A percentile compares a stretch with the other conserved stretches of the same genome.
Conservation (phyloP, 345 rosid genomes). For the Brassica incana region DNA sequence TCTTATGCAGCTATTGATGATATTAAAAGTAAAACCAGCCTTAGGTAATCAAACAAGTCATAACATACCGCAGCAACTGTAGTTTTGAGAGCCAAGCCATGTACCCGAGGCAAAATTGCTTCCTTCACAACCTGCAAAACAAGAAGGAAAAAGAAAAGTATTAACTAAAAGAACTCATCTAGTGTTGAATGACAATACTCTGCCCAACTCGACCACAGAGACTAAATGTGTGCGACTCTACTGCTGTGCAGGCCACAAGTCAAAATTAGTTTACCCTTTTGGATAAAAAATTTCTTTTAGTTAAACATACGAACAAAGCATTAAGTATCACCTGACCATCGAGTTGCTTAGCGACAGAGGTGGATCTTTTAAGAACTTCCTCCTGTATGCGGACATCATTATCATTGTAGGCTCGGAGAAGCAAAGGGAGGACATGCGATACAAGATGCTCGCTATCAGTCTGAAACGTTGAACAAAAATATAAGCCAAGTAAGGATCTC, state of each 20-base stretch:
- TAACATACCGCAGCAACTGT: conserved; percentile 93
- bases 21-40: no score
- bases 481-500: no score
- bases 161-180: no score
- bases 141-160: no score
- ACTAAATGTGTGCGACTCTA: no score
- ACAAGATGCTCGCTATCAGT: conserved; percentile 66
- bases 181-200: no score
- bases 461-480: conserved; percentile 48
- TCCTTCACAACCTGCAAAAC: conserved; percentile 95
- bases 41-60: not conserved
- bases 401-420: conserved; percentile 93
- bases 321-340: conserved; percentile 71
- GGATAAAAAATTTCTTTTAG: no score
- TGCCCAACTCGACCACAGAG: no score
- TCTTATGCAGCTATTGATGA: not conserved
- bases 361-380: conserved; percentile 79
- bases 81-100: conserved; percentile 93
- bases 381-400: conserved; percentile 95
- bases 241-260: no score
- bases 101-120: conserved; percentile 92
- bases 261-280: no score
- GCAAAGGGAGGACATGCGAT: conserved; percentile 73
- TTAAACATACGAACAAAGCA: no score
- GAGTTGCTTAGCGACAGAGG: conserved; percentile 72